Evolutionary conservation across 2,329 filamentous ascomycete species (phyloP).

Genomic region (Plenodomus biglobosus): DNA sequence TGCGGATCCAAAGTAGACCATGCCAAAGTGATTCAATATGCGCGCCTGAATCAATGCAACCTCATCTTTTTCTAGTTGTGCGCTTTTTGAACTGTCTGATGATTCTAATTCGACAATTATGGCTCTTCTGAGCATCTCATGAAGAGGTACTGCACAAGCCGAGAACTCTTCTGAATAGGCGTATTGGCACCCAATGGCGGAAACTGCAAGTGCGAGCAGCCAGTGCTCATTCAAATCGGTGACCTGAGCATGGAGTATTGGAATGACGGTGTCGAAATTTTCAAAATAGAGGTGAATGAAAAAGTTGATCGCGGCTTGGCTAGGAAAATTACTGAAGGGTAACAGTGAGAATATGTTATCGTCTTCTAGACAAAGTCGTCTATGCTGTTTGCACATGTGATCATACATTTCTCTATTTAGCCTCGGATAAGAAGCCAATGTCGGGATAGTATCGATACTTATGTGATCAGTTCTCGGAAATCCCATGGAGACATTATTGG

Average conservation of each 20-base stretch:
- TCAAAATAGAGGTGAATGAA: slow-evolving; percentile 30
- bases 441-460: background rate
- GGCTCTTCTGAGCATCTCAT: slow-evolving; percentile 9
- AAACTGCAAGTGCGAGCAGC: slow-evolving; percentile 28
- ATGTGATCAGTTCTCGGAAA: slow-evolving; percentile 6
- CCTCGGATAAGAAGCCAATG: background rate
- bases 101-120: background rate
- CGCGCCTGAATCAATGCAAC: slow-evolving; percentile 9
- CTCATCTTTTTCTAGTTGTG: background rate
- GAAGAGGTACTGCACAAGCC: slow-evolving; percentile 5
- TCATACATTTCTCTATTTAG: slow-evolving; percentile 1
- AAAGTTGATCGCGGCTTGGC: slow-evolving; percentile 12
- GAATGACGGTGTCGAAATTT: slow-evolving; percentile 28
- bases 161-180: slow-evolving; percentile 6
- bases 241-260: slow-evolving; percentile 27
- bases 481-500: background rate
- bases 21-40: slow-evolving; percentile 6
- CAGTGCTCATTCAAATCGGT: slow-evolving; percentile 12
- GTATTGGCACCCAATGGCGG: slow-evolving; percentile 32
- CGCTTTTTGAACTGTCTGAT: background rate
- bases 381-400: slow-evolving; percentile 1
- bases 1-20: slow-evolving; percentile 9
- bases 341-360: background rate
- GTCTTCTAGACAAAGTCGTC: slow-evolving; percentile 3
- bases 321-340: background rate